Conservation (phyloP, 2,329 filamentous ascomycete genomes). For the Domatiomyces globalis region DNA sequence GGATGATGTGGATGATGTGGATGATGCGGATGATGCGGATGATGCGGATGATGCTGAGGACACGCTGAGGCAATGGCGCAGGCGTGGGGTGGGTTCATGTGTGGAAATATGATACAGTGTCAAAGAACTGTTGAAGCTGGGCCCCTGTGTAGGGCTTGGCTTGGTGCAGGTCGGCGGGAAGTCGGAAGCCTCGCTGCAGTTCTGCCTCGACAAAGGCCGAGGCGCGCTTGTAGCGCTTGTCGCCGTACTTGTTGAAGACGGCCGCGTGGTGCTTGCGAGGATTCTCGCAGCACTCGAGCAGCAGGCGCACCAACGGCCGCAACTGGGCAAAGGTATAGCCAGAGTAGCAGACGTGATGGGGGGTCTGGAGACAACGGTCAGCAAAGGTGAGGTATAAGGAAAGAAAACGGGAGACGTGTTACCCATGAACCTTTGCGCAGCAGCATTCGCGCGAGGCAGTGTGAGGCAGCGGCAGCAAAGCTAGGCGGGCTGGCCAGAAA, state of each 20-base stretch:
- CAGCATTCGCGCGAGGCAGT: constrained; percentile 80
- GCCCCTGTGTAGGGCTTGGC: constrained; percentile 6
- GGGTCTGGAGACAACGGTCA: constrained; percentile 40
- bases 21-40: too few species aligned
- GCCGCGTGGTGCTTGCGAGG: constrained; percentile 70
- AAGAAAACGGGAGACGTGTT: too few species aligned
- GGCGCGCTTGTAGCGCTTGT: constrained; percentile 74
- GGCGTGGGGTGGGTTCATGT: constrained; percentile 3
- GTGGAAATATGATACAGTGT: constrained; percentile 13
- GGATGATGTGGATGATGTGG: neutral
- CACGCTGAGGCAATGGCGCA: neutral
- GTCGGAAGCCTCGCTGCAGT: constrained; percentile 46
- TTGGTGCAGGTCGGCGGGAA: constrained; percentile 26
- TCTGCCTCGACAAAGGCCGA: constrained; percentile 67
- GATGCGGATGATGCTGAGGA: neutral
- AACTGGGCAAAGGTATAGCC: constrained; percentile 83
- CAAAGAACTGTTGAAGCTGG: constrained; percentile 12
- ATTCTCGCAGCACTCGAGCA: constrained; percentile 76
- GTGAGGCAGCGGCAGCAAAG: constrained; percentile 78
- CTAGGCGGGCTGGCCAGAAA: constrained; percentile 86
- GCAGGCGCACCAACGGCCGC: constrained; percentile 57
- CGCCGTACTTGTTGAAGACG: constrained; percentile 83
- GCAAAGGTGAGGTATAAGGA: constrained; percentile 6
- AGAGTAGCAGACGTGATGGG: constrained; percentile 78
- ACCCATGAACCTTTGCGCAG: constrained; percentile 89